Evolutionary conservation across 2,329 filamentous ascomycete species (phyloP), one percentile per base, ranked within the genome.

Genomic region (Cladophialophora psammophila): DNA sequence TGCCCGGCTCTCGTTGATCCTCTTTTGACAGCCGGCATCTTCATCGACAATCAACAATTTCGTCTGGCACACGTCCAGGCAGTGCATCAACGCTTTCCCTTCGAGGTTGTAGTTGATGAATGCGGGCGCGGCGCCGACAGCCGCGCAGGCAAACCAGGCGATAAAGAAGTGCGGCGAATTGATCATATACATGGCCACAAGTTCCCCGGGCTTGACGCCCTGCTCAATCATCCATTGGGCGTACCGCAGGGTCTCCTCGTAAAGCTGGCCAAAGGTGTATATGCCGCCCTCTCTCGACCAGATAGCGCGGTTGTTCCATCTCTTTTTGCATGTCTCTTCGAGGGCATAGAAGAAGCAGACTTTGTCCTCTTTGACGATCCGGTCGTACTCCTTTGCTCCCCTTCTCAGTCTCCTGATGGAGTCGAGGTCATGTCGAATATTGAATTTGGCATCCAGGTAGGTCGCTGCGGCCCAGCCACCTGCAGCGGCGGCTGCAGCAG

Each of bases 381-480:
- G 80, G 4, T 77, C 76, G 62, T 84, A 83, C 2, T 80, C 77
- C 60, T 83, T 82, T 60, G 80, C 77, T 9, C 79, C 78, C 36
- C 76, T 78, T 40, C 78, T 80, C n/a, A 79, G 66, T 10, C 78
- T 77, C 12, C 79, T 75, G n/a, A 91, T 76, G 6, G 73, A 72
- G 0, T 74, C 72, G 15, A 90, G 69, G 75, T 94, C 91, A 73
- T 90, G 87, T 50, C 78, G 76, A 58, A 93, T 75, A 75, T 91
- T 87, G 72, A 86, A 88, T 79, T 90, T 92, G 62, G 87, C 91
- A 74, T 93, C 86, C 53, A 91, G 79, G 72, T 92, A 91, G 13
- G 84, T 83, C 48, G 85, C 84, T 12, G 80, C 79, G 10, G 80
- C 80, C 38, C 76, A 75, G n/a, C 72, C 73, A 48, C 75, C 76